Conservation (phyloP, 768 basidiomycete species). For the Suillus americanus region DNA sequence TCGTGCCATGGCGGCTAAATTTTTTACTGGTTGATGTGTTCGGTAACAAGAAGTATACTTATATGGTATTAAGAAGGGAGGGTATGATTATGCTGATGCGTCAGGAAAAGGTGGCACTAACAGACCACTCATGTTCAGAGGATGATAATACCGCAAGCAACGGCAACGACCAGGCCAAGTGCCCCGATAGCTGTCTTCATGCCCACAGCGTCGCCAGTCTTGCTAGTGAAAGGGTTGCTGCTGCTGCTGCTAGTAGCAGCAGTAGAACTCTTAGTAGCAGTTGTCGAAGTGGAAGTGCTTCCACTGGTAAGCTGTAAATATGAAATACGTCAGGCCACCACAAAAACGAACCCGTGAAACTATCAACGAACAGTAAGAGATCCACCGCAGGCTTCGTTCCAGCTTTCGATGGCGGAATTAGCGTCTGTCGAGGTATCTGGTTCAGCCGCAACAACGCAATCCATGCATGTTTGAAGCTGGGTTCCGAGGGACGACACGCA, state of each 20-base stretch:
- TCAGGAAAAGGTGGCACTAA: neutral
- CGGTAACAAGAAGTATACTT: too few species aligned
- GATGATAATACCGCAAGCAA: constrained; percentile 14
- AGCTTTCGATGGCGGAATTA: constrained; percentile 10
- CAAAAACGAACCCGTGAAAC: neutral
- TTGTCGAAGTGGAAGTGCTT: constrained; percentile 5
- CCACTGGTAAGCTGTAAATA: neutral
- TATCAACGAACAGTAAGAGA: constrained; percentile 17
- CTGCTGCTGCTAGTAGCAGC: neutral
- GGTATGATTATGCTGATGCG: neutral
- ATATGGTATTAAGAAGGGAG: neutral
- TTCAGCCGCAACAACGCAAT: constrained; percentile 13
- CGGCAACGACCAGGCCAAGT: constrained; percentile 9
- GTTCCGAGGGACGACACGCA: constrained; percentile 15
- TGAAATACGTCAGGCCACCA: neutral
- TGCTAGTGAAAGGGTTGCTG: constrained; percentile 1
- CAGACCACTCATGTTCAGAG: constrained; percentile 8
- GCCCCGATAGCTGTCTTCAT: constrained; percentile 6
- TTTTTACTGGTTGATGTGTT: neutral
- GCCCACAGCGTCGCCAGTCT: constrained; percentile 4
- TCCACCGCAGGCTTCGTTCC: constrained; percentile 19
- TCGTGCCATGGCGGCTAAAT: neutral
- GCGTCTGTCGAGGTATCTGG: constrained; percentile 8
- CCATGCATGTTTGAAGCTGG: constrained; percentile 19
- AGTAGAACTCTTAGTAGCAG: neutral